phyloP scores from a whole-genome alignment of 148 eudicot species.

The Camellia sinensis region DNA sequence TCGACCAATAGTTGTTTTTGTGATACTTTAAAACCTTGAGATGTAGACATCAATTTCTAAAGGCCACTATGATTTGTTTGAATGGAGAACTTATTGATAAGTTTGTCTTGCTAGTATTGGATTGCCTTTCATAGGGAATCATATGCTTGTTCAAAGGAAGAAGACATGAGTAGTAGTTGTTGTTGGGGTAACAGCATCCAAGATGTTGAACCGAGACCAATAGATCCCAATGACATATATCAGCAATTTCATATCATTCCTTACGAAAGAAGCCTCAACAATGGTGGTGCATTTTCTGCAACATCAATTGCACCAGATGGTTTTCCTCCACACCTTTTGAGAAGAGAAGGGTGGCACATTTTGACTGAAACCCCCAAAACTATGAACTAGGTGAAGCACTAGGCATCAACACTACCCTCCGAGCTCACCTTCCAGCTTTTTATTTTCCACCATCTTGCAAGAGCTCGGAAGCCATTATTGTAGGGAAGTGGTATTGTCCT shows the following conservation, averaged over 20 bases:
- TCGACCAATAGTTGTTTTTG: too few species aligned
- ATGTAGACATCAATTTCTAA: too few species aligned
- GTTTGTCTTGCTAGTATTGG: not conserved
- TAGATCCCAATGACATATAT: constrained; percentile 13
- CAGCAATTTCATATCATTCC: constrained; percentile 59
- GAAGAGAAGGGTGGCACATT: constrained; percentile 45
- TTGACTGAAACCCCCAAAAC: constrained; percentile 20
- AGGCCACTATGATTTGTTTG: too few species aligned
- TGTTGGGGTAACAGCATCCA: too few species aligned
- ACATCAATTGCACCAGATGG: constrained; percentile 49
- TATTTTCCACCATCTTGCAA: constrained; percentile 28
- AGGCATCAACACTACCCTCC: constrained; percentile 50
- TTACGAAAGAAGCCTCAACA: constrained; percentile 10
- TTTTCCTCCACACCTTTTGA: constrained; percentile 52
- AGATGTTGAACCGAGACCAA: too few species aligned
- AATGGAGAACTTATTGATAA: too few species aligned
- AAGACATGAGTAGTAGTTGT: too few species aligned
- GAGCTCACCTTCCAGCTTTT: constrained; percentile 49
- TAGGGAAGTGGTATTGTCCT: constrained; percentile 84
- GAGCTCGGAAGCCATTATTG: constrained; percentile 31
- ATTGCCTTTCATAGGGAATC: too few species aligned
- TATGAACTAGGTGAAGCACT: constrained; percentile 48
- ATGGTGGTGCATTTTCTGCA: constrained; percentile 22
- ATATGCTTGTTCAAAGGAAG: too few species aligned
- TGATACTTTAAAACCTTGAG: too few species aligned